Evolutionary conservation across 2,329 filamentous ascomycete genomes (phyloP), one percentile per base, ranked within the genome.

Genomic region (Lasiodiplodia citricola): DNA sequence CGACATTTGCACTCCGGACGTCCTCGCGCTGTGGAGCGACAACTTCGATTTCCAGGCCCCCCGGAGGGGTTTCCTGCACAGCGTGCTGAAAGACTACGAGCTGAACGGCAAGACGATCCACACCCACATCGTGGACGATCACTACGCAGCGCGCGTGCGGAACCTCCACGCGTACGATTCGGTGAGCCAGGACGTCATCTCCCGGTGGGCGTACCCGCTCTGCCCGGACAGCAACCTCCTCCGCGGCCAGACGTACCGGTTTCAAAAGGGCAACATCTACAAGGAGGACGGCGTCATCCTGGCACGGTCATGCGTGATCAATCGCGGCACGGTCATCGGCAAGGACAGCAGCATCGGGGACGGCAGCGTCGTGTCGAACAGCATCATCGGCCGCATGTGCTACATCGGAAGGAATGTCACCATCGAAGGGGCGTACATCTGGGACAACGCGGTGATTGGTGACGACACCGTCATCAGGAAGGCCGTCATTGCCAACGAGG

Each of bases 101-200:
- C 85, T 98, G 68, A 98, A 98, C 79, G 94, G 94, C 69, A 97
- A 98, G 83, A 94, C 93, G n/a, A 93, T 99, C 65, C 94, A 97
- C 78, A 91, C 93, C 2, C 92, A 98, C 74, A 91, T 98, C 71
- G 84, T 96, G 55, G 87, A 89, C 44, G 88, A 94, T 64, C 89
- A 93, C 69, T 99, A 98, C 76, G 92, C 93, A 1, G 94, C 94
- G 1, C 87, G 96, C 71, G 94, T 93, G 14, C 91, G 88, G 76
- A 97, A 94, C 75, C 85, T 98, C 28, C 92, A 92, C 75, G 90
- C 94, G 76, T 99, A 98, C 82, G 93, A 97, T 75, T 88, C 94
- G 37, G 89, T 99, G 66, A 94, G 90, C 78, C 91, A 89, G 75
- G 95, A 98, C 77, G 87, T 97, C n/a, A 85, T 97, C 16, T 89